phyloP scores from a whole-genome alignment of 306 rosid species.

The Quercus parvula region DNA sequence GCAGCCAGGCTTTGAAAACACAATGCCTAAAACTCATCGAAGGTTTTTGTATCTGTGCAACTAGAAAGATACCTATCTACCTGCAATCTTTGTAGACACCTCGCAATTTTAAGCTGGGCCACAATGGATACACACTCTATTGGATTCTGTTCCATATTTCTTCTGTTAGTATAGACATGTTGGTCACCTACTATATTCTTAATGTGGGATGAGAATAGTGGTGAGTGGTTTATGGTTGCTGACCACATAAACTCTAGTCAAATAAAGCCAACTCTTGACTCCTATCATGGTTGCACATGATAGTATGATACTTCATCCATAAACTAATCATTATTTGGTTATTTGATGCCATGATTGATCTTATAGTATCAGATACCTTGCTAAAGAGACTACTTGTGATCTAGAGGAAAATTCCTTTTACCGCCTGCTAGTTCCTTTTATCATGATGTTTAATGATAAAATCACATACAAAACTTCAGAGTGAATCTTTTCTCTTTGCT shows the following conservation, averaged over 20 bases:
- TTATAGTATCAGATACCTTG: neutral
- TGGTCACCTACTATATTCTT: neutral
- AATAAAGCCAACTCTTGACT: neutral
- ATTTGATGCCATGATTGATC: neutral
- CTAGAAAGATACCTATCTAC: neutral
- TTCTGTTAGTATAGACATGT: neutral
- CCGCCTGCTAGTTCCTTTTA: neutral
- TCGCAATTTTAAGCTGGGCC: neutral
- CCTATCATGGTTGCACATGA: neutral
- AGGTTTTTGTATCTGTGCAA: neutral
- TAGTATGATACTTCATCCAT: too few species aligned
- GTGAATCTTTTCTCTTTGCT: neutral
- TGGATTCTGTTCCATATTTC: neutral
- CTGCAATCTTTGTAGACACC: neutral
- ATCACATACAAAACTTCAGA: neutral
- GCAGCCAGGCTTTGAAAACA: neutral
- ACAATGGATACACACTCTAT: neutral
- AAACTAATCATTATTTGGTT: neutral
- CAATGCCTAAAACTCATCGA: neutral
- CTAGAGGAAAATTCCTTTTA: neutral
- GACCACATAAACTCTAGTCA: neutral
- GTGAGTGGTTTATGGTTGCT: neutral
- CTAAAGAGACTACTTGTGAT: neutral
- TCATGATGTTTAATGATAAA: neutral
- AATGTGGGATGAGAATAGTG: neutral